A percentile compares a stretch with the other conserved stretches of the same genome.
These are phyloP conservation scores for Oryza nivara DNA, from an alignment of 176 grass and related monocot genomes.

Conservation along the genomic window DNA sequence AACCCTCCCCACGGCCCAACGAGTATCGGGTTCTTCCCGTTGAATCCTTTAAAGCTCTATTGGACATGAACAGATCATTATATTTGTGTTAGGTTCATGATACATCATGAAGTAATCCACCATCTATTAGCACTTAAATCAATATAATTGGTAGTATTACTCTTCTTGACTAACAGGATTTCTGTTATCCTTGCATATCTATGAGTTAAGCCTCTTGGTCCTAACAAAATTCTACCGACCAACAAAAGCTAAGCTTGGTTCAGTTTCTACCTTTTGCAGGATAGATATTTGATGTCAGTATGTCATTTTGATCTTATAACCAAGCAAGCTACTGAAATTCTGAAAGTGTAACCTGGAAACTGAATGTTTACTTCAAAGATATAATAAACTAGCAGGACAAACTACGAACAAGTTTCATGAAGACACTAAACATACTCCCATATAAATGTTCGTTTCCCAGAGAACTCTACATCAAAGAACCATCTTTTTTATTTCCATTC, in stretches of 20 bases:
- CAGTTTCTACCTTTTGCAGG: background rate
- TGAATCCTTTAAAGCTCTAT: slow-evolving; percentile 48
- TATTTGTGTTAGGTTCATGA: background rate
- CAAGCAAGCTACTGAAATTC: background rate
- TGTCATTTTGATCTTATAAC: background rate
- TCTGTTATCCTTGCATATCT: background rate
- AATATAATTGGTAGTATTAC: background rate
- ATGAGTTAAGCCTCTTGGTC: background rate
- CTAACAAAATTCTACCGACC: background rate
- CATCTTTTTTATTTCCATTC: background rate
- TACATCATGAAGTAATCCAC: background rate
- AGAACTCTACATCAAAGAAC: background rate
- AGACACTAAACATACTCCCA: too few species aligned
- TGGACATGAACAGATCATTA: slow-evolving; percentile 2
- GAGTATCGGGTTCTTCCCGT: slow-evolving; percentile 38
- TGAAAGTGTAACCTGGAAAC: background rate
- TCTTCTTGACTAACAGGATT: background rate
- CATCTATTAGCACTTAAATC: background rate
- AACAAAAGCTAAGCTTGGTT: background rate
- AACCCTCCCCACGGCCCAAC: slow-evolving; percentile 65
- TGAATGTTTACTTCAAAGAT: background rate
- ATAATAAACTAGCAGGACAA: background rate
- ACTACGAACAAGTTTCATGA: background rate
- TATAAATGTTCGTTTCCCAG: background rate
- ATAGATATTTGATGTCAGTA: background rate